Percentiles rank a stretch among this genome's conserved stretches.
Conservation (phyloP, 352 stramenopile species). For the Bremia lactucae region DNA sequence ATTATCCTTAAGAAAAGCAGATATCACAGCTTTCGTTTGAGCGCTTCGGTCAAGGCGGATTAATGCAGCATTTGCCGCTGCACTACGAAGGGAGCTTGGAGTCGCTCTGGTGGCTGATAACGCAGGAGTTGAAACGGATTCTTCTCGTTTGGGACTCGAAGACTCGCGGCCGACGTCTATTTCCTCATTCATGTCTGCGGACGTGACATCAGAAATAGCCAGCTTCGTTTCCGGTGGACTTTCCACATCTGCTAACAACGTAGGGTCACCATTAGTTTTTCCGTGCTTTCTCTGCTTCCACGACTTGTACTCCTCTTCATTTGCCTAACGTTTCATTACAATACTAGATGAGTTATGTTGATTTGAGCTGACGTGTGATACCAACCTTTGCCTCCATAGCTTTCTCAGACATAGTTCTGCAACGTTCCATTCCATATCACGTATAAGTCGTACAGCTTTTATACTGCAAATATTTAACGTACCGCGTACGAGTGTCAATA, state of each 20-base stretch:
- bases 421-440: constrained; percentile 3
- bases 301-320: constrained; percentile 55
- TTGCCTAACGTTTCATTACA: constrained; percentile 38
- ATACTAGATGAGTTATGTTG: too few species aligned
- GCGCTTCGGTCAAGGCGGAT: constrained; percentile 35
- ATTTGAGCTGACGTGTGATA: background rate
- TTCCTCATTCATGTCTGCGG: constrained; percentile 9
- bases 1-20: constrained; percentile 24
- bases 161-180: constrained; percentile 7
- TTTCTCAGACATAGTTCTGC: constrained; percentile 61
- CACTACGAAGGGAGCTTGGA: constrained; percentile 28
- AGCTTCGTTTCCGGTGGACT: too few species aligned
- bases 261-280: background rate
- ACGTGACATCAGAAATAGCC: constrained; percentile 10
- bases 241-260: too few species aligned
- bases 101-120: constrained; percentile 21
- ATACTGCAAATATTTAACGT: background rate
- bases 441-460: background rate
- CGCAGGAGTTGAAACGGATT: constrained; percentile 12
- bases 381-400: constrained; percentile 67
- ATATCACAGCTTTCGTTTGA: constrained; percentile 31
- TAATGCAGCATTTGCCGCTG: constrained; percentile 44
- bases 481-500: constrained; percentile 63
- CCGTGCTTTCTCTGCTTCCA: constrained; percentile 43
- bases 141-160: constrained; percentile 7